Evolutionary conservation across 2,329 filamentous ascomycete species (phyloP).

Genomic region (Fusarium papillatum): DNA sequence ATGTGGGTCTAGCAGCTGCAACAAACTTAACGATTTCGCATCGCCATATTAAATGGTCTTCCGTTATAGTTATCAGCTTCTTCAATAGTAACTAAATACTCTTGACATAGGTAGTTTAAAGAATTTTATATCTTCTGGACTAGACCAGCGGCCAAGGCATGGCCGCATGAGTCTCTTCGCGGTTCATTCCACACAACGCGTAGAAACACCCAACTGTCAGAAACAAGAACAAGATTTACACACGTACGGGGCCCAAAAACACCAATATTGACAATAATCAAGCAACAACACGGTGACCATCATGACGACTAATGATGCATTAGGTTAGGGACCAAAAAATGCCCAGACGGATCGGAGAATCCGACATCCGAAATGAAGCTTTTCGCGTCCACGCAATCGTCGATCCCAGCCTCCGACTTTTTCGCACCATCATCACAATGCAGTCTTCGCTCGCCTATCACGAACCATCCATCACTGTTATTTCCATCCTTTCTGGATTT

Average conservation of each 20-base stretch:
- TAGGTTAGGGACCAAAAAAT: background rate
- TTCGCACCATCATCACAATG: background rate
- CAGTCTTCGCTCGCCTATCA: constrained; percentile 65
- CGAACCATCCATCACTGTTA: constrained; percentile 70
- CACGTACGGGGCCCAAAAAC: background rate
- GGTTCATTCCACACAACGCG: background rate
- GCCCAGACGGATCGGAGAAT: constrained; percentile 1
- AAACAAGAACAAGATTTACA: background rate
- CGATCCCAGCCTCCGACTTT: background rate
- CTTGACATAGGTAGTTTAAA: no score
- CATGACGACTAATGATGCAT: background rate
- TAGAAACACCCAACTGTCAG: background rate
- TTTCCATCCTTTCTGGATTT: constrained; percentile 74
- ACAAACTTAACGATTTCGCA: background rate
- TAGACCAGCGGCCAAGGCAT: background rate
- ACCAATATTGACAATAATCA: background rate
- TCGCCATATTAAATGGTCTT: background rate
- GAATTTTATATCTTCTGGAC: no score
- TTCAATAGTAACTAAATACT: background rate
- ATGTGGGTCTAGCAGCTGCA: no score
- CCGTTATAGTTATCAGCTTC: background rate
- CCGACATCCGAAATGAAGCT: background rate
- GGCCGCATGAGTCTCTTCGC: background rate
- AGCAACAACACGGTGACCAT: background rate
- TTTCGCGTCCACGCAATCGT: background rate